Base-by-base conservation (phyloP, 768 basidiomycete species). In the Lentinula aciculospora region DNA sequence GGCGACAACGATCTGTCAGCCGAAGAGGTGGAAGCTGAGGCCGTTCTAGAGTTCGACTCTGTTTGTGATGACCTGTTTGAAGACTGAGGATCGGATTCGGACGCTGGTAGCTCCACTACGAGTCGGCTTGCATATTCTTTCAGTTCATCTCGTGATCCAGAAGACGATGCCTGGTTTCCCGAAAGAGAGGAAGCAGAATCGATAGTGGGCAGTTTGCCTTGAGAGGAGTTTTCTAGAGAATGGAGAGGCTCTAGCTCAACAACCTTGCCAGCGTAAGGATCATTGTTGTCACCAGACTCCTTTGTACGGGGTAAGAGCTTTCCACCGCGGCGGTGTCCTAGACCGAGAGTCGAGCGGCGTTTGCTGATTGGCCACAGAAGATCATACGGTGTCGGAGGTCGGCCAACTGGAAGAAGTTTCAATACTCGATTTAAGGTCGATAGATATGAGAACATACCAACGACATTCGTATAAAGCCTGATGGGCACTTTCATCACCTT, bases 401-500 rank as follows among this genome's bases (percentile, higher is more conserved):
- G 75, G 10, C 81, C 81, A 12, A 85, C 83, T 53, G 25, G 12
- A 59, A 40, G 31, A 53, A 45, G n/a, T n/a, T 19, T 27, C 17
- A 27, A 19, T 51, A n/a, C 49, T 32, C 27, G 34, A 42, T 53
- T 9, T 23, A 37, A 13, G 68, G 85, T 50, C 63, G 94, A 94
- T 83, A 46, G 82, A 25, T 9, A 39, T 27, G 19, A 23, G 12
- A 39, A 28, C 51, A 40, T 53, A 53, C 51, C 51, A 21, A 57
- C 74, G 58, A 97, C 90, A 62, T 94, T 77, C 58, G 92, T 94
- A 72, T 97, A 98, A 4, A 98, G 77, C 23, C 94, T 76, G 45
- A 99, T 87, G 0, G 96, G 96, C 1, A 98, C 88, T 51, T 89
- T 90, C 88, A 96, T 92, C 2, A 94, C 81, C 32, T 85, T 74